Evolutionary conservation across 2,329 filamentous ascomycete genomes (phyloP), one percentile per base, ranked within the genome.

Genomic region (Alternaria hordeiaustralica): DNA sequence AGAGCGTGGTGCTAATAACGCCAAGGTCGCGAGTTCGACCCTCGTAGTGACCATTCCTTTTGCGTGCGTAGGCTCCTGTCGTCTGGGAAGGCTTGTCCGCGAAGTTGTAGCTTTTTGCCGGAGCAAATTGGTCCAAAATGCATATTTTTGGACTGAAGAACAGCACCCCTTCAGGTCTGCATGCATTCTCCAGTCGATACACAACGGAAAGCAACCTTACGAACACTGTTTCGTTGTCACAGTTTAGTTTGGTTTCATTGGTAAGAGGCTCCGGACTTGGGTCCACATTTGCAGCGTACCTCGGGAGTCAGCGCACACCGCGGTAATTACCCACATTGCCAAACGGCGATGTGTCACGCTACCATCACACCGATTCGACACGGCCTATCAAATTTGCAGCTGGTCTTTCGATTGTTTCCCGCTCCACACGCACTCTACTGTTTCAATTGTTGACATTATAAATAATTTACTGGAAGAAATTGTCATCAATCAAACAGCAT

Each of bases 1-100:
- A 63, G 61, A 63, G 61, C 64, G 64, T 66, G 64, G 64, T 66
- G 64, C 64, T 66, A 66, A 66, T 66, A 66, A 65, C 63, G 63
- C 63, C 63, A 65, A 65, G 63, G 63, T 65, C 63, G 63, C 55
- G 63, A 54, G 63, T 65, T 65, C 63, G 63, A 65, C 63, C 63
- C 63, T 54, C 63, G 55, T 65, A 65, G 55, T 65, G 63, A 65
- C 63, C 63, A 65, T 57, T 47, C 12, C 62, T 64, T 64, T 64
- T 62, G 63, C 41, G 12, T 11, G n/a, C 7, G 9, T 13, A 33
- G 25, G 5, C 13, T 21, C 30, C 30, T 36, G 10, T 20, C 20
- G 18, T 44, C 5, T 11, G 1, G 20, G 25, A 21, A n/a, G 36
- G 23, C 10, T 30, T 44, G 18, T 9, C 11, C 9, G 45, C 45